These are phyloP conservation scores for Coccomyxa sp. DNA, from an alignment of 139 green algal species.

Conservation along the genomic window DNA sequence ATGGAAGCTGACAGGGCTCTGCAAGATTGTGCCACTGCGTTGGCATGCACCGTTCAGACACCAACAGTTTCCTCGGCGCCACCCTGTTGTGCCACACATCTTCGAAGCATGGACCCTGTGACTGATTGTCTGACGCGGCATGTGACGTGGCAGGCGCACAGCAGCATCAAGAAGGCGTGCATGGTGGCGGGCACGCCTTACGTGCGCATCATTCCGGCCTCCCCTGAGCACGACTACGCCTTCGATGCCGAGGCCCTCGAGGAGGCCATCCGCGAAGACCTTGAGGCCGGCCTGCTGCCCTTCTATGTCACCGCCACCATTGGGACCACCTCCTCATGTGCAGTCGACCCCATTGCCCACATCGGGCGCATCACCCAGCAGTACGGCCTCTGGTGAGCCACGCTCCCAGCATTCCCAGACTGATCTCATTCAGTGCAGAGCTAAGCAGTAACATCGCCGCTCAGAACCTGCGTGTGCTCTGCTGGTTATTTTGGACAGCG, in stretches of 20 bases:
- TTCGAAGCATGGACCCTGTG: too few relatives aligned
- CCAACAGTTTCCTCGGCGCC: too few relatives aligned
- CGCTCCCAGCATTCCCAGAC: not conserved
- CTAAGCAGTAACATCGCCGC: not conserved
- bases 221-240: constrained; percentile 25
- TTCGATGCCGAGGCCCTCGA: constrained; percentile 48
- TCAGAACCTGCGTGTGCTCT: not conserved
- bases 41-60: not conserved
- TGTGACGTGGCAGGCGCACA: constrained; percentile 55
- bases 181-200: constrained; percentile 67
- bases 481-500: not conserved
- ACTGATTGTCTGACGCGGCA: not conserved
- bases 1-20: too few relatives aligned
- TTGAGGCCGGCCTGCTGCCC: constrained; percentile 55
- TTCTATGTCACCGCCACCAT: constrained; percentile 70
- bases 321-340: constrained; percentile 71
- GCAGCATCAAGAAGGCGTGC: constrained; percentile 70
- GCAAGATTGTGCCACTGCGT: not conserved
- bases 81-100: too few relatives aligned
- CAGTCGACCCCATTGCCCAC: constrained; percentile 55
- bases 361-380: constrained; percentile 25
- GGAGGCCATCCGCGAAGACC: constrained; percentile 49
- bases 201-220: constrained; percentile 49
- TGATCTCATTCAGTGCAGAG: not conserved
- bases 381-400: constrained; percentile 26